These are phyloP conservation scores for Euphrasia confusa DNA, from an alignment of 257 asterid species.

Conservation along the genomic window DNA sequence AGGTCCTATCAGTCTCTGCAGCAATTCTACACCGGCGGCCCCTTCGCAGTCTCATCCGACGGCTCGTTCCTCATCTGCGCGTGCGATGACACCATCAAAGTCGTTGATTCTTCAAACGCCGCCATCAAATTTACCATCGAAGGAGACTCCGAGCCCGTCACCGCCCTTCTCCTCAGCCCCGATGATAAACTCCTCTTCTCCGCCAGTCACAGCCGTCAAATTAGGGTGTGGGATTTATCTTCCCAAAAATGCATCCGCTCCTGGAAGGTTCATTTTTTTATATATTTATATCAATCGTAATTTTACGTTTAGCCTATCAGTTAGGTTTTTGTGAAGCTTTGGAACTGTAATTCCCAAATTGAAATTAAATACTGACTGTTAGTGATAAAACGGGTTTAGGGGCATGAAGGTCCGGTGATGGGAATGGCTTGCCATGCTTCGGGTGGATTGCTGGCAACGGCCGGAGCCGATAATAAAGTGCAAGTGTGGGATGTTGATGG, in stretches of 20 bases:
- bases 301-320: background rate
- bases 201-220: constrained; percentile 85
- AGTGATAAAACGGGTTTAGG: constrained; percentile 35
- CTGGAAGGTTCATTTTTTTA: constrained; percentile 64
- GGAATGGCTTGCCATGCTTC: constrained; percentile 94
- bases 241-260: constrained; percentile 82
- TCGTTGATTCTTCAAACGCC: constrained; percentile 67
- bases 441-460: constrained; percentile 92
- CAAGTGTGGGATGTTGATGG: constrained; percentile 97
- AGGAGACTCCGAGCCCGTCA: constrained; percentile 81
- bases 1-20: constrained; percentile 57
- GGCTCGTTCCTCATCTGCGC: constrained; percentile 81
- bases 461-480: constrained; percentile 95
- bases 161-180: constrained; percentile 75
- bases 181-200: constrained; percentile 63
- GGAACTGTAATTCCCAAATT: background rate
- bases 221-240: constrained; percentile 85
- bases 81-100: constrained; percentile 62
- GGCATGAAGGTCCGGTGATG: constrained; percentile 95
- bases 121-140: constrained; percentile 73
- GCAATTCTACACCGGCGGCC: constrained; percentile 91
- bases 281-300: background rate
- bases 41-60: constrained; percentile 75
- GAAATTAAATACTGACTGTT: background rate
- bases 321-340: constrained; percentile 6